These are phyloP conservation scores for Apostasia ramifera DNA, from an alignment of 106 monocot genomes.

Conservation along the genomic window DNA sequence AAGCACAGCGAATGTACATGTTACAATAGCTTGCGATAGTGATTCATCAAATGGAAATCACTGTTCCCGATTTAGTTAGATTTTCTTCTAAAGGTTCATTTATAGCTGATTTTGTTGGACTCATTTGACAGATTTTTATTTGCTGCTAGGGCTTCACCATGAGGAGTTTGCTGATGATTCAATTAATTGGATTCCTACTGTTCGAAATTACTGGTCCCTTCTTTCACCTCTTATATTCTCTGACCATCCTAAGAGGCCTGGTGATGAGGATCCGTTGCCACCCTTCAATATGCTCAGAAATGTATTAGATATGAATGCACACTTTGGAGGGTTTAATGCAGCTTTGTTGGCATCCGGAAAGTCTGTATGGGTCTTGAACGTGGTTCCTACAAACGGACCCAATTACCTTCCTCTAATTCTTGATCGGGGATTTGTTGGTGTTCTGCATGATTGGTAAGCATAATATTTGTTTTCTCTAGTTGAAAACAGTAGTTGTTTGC, in stretches of 20 bases:
- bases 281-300: slow-evolving; percentile 95
- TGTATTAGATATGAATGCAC: slow-evolving; percentile 91
- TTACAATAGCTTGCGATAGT: too few species aligned
- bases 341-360: slow-evolving; percentile 81
- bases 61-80: too few species aligned
- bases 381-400: slow-evolving; percentile 56
- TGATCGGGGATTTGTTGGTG: slow-evolving; percentile 88
- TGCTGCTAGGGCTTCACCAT: slow-evolving; percentile 40
- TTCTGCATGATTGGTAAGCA: slow-evolving; percentile 92
- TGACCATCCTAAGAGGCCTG: slow-evolving; percentile 96
- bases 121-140: not conserved
- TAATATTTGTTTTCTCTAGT: not conserved
- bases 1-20: too few species aligned
- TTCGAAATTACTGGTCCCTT: slow-evolving; percentile 87
- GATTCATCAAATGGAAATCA: too few species aligned
- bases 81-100: too few species aligned
- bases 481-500: too few species aligned
- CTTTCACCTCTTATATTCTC: slow-evolving; percentile 93
- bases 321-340: slow-evolving; percentile 80
- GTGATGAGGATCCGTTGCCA: slow-evolving; percentile 90
- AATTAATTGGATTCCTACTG: slow-evolving; percentile 39
- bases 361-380: slow-evolving; percentile 97
- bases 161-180: slow-evolving; percentile 67
- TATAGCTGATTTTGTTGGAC: too few species aligned
- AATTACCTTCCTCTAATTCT: slow-evolving; percentile 78